Base-by-base conservation (phyloP, 306 rosid genomes). In the Glycine soja region DNA sequence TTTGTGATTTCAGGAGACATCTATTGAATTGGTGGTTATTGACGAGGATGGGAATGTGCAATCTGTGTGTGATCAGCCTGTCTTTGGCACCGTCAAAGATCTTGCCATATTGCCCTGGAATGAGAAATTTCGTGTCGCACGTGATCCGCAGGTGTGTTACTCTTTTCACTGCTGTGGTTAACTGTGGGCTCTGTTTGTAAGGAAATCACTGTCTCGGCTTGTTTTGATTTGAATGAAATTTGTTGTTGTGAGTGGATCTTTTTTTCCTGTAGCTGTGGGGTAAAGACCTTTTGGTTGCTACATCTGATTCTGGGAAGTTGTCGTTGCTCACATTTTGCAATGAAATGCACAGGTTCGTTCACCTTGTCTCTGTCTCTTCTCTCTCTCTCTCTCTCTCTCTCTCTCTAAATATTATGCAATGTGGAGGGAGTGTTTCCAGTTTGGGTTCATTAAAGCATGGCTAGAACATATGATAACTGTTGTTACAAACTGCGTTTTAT, bases 291-390 rank as follows among this genome's bases (percentile, higher is more conserved):
- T 84, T 95, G 84, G 88, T 90, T 76, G 99, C 93, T 70, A 74
- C 92, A 72, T 95, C 99, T 7, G 99, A 95, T 88, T 95, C 99
- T 2, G 97, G 99, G 85, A 95, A 95, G 91, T 91, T 95, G 64
- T 92, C 99, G 1, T 71, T 95, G 85, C 95, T 95, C 81, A 86
- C 95, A 53, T 95, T 95, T 83, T 90, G 99, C 92, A 91, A 88
- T 78, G 94, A 95, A 87, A 95, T 92, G 99, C 91, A 91, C 92
- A 92, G 97, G 99, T 95, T 66, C 3, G 24, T 40, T 75, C 76
- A 57, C 12, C 11, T 47, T 24, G 56, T 32, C 16, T 65, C 19
- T 5, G 43, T 18, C 67, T 68, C 56, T 50, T 50, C 19, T 53
- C 24, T 46, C 38, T 75, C 72, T 79, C 3, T 4, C 14, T 58